phyloP scores from a whole-genome alignment of 768 basidiomycete species.

The Exidia glandulosa region DNA sequence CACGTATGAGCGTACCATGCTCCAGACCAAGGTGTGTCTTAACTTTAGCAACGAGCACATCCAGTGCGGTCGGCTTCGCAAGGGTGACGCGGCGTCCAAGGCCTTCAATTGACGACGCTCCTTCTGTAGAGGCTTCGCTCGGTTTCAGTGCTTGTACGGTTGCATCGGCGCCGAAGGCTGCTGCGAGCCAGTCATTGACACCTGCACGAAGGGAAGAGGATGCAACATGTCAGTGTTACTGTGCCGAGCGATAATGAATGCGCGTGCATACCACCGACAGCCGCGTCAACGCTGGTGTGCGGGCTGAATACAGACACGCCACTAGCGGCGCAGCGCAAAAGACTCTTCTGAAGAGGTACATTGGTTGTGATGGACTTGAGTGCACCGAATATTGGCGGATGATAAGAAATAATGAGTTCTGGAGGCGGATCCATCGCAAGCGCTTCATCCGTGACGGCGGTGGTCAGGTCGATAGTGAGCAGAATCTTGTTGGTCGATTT shows the following conservation, averaged over 20 bases:
- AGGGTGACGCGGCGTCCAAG: conserved; percentile 62
- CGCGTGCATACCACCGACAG: conserved; percentile 68
- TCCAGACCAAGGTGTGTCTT: conserved; percentile 54
- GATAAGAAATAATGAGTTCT: conserved; percentile 69
- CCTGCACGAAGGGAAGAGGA: no score
- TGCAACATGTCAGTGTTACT: no score
- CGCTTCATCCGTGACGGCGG: conserved; percentile 60
- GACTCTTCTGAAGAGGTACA: conserved; percentile 66
- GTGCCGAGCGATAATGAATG: no score
- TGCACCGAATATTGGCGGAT: conserved; percentile 73
- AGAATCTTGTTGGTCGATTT: conserved; percentile 23
- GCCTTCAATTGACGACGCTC: conserved; percentile 22
- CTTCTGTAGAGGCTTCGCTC: conserved; percentile 19
- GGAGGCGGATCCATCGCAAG: conserved; percentile 36
- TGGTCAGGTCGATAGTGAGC: conserved; percentile 45
- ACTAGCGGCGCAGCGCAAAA: conserved; percentile 67
- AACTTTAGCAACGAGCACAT: conserved; percentile 52
- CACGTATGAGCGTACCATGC: conserved; percentile 38
- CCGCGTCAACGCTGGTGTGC: conserved; percentile 81
- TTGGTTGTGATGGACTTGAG: conserved; percentile 65
- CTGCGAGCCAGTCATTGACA: conserved; percentile 86
- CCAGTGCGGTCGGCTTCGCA: conserved; percentile 42
- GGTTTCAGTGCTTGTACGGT: conserved; percentile 29
- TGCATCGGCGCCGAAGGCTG: conserved; percentile 29
- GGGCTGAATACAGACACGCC: conserved; percentile 84